Evolutionary conservation across 2,329 filamentous ascomycete species (phyloP).

Genomic region (Epichloe festucae): DNA sequence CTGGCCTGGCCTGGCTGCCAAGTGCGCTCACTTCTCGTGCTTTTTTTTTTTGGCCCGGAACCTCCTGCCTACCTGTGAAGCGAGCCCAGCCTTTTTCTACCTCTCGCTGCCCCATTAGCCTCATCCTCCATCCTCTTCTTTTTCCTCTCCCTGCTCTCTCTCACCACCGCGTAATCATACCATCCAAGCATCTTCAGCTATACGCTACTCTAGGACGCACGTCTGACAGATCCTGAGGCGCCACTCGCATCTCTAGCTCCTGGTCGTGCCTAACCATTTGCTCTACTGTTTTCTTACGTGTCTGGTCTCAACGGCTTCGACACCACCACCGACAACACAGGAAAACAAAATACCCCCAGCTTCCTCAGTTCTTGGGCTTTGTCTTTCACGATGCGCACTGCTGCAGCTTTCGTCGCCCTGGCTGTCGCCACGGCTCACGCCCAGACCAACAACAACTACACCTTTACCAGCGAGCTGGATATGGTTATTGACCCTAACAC

Average conservation of each 20-base stretch:
- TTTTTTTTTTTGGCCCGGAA: no score
- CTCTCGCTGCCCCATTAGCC: conserved; percentile 1
- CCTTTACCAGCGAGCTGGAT: conserved; percentile 30
- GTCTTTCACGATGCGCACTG: conserved; percentile 26
- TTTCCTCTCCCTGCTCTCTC: not conserved
- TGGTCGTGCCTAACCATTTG: not conserved
- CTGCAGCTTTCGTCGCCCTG: conserved; percentile 28
- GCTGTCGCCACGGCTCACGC: conserved; percentile 31
- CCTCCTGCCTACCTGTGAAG: not conserved
- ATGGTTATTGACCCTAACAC: conserved; percentile 27
- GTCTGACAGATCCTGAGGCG: conserved; percentile 4
- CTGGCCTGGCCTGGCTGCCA: no score
- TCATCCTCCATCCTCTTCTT: not conserved
- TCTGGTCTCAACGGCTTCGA: not conserved
- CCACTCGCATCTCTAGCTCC: conserved; percentile 4
- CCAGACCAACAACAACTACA: conserved; percentile 11
- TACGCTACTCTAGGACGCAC: conserved; percentile 1
- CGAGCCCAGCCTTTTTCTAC: conserved; percentile 4
- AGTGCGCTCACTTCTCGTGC: no score
- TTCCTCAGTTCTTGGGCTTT: not conserved
- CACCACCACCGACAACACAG: not conserved
- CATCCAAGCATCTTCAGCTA: conserved; percentile 7
- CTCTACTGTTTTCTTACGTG: conserved; percentile 2
- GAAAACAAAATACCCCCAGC: not conserved
- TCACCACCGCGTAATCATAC: conserved; percentile 5